These are phyloP conservation scores for Microcyclosporella mali DNA, from an alignment of 2,329 filamentous ascomycete genomes.

Conservation along the genomic window DNA sequence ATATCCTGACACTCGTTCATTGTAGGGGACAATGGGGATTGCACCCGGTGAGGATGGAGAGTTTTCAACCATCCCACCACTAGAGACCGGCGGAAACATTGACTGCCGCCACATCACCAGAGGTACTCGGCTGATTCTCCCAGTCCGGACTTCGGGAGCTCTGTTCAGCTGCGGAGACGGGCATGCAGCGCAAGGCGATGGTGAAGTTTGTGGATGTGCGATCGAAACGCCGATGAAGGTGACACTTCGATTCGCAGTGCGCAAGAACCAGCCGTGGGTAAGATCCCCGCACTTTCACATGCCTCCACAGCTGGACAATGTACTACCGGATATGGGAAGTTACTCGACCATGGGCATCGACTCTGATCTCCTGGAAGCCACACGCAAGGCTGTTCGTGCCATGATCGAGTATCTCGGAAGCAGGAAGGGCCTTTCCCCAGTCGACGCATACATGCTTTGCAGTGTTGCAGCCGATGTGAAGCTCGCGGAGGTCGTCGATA, in stretches of 20 bases:
- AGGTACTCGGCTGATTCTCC: slow-evolving; percentile 13
- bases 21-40: slow-evolving; percentile 15
- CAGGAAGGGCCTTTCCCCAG: slow-evolving; percentile 8
- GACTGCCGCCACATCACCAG: slow-evolving; percentile 19
- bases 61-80: slow-evolving; percentile 15
- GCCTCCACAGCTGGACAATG: slow-evolving; percentile 6
- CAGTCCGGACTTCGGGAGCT: slow-evolving; percentile 10
- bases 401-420: slow-evolving; percentile 15
- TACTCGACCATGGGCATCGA: slow-evolving; percentile 19
- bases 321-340: slow-evolving; percentile 13
- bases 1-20: no score
- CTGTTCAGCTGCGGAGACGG: slow-evolving; percentile 20
- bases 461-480: slow-evolving; percentile 15
- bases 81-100: slow-evolving; percentile 18
- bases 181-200: slow-evolving; percentile 19
- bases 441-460: slow-evolving; percentile 20
- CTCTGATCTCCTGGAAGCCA: slow-evolving; percentile 13
- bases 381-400: slow-evolving; percentile 15
- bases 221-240: slow-evolving; percentile 16
- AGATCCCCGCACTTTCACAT: slow-evolving; percentile 12
- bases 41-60: slow-evolving; percentile 12
- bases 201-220: slow-evolving; percentile 17
- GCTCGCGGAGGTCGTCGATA: slow-evolving; percentile 17
- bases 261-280: slow-evolving; percentile 13
- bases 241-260: slow-evolving; percentile 12